Conservation (phyloP, 176 grass and related monocot genomes). For the Zea mays region DNA sequence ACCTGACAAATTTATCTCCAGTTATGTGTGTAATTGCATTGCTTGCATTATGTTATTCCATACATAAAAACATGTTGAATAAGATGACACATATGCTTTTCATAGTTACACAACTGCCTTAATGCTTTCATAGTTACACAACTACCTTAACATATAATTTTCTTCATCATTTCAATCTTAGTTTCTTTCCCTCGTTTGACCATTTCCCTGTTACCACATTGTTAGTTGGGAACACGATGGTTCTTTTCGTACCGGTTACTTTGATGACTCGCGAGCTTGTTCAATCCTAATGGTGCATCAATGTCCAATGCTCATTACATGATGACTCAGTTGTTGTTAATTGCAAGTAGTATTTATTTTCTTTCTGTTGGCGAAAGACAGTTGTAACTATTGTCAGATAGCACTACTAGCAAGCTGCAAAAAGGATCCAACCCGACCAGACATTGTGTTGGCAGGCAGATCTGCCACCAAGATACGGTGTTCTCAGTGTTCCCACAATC, state of each 20-base stretch:
- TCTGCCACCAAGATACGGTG: slow-evolving; percentile 39
- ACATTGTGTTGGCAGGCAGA: slow-evolving; percentile 41
- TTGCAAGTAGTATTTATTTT: slow-evolving; percentile 9
- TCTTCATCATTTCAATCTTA: neutral
- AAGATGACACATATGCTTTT: neutral
- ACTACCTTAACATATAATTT: neutral
- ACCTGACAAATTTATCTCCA: neutral
- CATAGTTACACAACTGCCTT: neutral
- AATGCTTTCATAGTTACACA: too few species aligned
- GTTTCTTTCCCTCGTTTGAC: neutral
- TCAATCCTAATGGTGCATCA: slow-evolving; percentile 1
- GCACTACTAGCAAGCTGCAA: slow-evolving; percentile 36
- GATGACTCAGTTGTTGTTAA: slow-evolving; percentile 6
- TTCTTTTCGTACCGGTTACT: neutral
- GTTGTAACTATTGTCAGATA: slow-evolving; percentile 23
- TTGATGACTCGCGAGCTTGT: neutral
- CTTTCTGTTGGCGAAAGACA: neutral
- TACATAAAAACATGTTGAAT: slow-evolving; percentile 5
- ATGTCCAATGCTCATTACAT: neutral
- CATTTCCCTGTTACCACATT: neutral
- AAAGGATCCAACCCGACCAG: slow-evolving; percentile 35
- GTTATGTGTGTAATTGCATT: neutral
- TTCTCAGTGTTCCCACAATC: slow-evolving; percentile 35
- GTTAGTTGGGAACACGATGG: neutral
- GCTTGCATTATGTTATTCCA: neutral